Base-by-base conservation (phyloP, 768 basidiomycete genomes). In the Psilocybe sp. region DNA sequence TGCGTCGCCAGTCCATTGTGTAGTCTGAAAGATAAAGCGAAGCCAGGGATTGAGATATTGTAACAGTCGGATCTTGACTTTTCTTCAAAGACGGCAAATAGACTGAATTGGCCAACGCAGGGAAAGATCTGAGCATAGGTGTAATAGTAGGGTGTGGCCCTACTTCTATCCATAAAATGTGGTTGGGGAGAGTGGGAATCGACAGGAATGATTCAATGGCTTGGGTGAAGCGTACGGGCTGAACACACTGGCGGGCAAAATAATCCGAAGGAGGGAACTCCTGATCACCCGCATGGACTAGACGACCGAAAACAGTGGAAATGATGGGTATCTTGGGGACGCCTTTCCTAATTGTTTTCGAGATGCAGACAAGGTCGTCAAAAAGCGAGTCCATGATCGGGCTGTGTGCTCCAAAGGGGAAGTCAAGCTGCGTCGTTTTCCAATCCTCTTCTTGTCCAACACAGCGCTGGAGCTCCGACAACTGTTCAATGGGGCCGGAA, bases 381-480 rank as follows among this genome's bases (percentile, higher is more conserved):
- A 82, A 51, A 8, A 86, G 57, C 0, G 84, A 78, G 4, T 64
- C 60, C 85, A 89, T 85, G 1, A 80, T 78, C 14, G 67, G 50
- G 39, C 81, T 84, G 64, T 89, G 87, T 56, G 79, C 85, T 1
- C 79, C 87, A 51, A 79, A 84, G 1, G 80, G 79, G 8, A 84
- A 79, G 5, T 69, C 54, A 1, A 89, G 69, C 38, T 75, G 57
- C 13, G 70, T 61, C 36, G 62, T 72, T 57, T 74, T 77, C 61
- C 70, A 75, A 8, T 56, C 51, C 0, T 65, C 57, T 20, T 63
- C 47, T 8, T 45, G 38, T 51, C 77, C 70, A 28, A 85, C 62
- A 51, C 73, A 58, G 1, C 51, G 47, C 49, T 75, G 72, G 33
- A 88, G 53, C 52, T 15, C 59, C 56, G 10, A 87, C 63, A 48